Evolutionary conservation across 345 rosid species (phyloP).

Genomic region (sweet orange (Citrus sinensis)): DVS_A1.0 CM039163.1:45575501-45576000

Average conservation of each 20-base stretch:
- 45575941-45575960: constrained; percentile 4
- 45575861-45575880: neutral
- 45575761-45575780: constrained; percentile 10
- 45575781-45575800: constrained; percentile 2
- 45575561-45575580: constrained; percentile 1
- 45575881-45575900: neutral
- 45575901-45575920: neutral
- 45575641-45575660: neutral
- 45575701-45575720: constrained; percentile 12
- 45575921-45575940: constrained; percentile 19
- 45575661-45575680: constrained; percentile 12
- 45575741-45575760: neutral
- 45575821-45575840: neutral
- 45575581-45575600: neutral
- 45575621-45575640: neutral
- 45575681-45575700: neutral
- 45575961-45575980: constrained; percentile 10
- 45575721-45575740: constrained; percentile 16
- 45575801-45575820: constrained; percentile 34
- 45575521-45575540: neutral
- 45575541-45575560: neutral
- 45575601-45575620: neutral
- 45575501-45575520: neutral
- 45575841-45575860: neutral
- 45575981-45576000: neutral